Conservation (phyloP, 805 yeast genomes). For the Jamesozyma spencerorum region DNA sequence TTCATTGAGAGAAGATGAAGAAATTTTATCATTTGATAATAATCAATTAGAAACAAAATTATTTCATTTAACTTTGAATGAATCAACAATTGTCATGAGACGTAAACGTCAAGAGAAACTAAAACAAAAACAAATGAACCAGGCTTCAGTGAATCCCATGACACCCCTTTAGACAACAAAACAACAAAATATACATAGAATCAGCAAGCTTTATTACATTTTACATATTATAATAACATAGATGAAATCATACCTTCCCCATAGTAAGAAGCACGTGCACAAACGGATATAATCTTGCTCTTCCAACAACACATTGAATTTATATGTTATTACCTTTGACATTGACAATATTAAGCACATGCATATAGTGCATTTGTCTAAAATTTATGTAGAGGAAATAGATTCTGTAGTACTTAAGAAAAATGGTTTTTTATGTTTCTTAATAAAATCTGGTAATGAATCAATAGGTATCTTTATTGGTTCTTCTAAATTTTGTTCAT, state of each 20-base stretch:
- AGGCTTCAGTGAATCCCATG: not conserved
- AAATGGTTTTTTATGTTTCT: not conserved
- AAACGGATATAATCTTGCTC: too few species aligned
- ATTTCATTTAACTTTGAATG: constrained; percentile 31
- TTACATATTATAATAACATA: too few species aligned
- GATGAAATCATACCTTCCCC: too few species aligned
- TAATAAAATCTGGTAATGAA: not conserved
- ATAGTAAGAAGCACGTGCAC: too few species aligned
- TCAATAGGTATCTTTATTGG: not conserved
- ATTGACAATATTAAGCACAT: too few species aligned
- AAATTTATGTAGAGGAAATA: not conserved
- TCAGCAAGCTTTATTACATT: too few species aligned
- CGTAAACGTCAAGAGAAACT: constrained; percentile 20
- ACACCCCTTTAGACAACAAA: not conserved
- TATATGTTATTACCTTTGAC: too few species aligned
- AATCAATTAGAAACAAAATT: constrained; percentile 16
- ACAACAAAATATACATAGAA: too few species aligned
- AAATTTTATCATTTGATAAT: constrained; percentile 7
- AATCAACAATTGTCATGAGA: constrained; percentile 36
- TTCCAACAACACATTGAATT: too few species aligned
- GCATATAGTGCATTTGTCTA: not conserved
- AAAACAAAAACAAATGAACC: not conserved
- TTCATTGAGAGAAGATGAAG: constrained; percentile 7
- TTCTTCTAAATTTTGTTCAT: not conserved
- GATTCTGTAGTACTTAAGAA: not conserved